Percentiles rank a stretch among this genome's conserved stretches.
Evolutionary conservation across 352 stramenopile species (phyloP).

Genomic region (Halophytophthora polymorphica): DNA sequence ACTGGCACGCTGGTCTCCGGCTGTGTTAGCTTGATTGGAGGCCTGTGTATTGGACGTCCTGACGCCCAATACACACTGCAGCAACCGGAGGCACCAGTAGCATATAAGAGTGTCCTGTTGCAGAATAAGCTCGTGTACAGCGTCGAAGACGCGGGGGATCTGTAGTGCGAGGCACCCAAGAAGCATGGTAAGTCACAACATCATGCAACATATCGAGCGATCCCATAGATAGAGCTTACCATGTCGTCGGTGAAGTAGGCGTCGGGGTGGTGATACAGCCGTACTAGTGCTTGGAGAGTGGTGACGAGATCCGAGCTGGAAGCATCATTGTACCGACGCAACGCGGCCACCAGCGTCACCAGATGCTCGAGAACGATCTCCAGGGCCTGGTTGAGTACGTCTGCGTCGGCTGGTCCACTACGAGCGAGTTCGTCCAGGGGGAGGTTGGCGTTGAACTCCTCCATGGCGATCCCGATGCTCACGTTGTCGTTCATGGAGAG

Average conservation of each 20-base stretch:
- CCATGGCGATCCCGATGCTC: slow-evolving; percentile 39
- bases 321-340: slow-evolving; percentile 32
- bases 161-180: slow-evolving; percentile 6
- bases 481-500: slow-evolving; percentile 52
- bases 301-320: slow-evolving; percentile 38
- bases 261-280: slow-evolving; percentile 41
- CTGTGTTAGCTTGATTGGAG: slow-evolving; percentile 11
- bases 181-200: slow-evolving; percentile 5
- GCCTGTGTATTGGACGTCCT: slow-evolving; percentile 23
- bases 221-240: slow-evolving; percentile 13
- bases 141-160: slow-evolving; percentile 50
- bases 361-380: slow-evolving; percentile 50
- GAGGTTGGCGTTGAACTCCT: slow-evolving; percentile 58
- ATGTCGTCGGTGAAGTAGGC: slow-evolving; percentile 36
- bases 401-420: slow-evolving; percentile 25
- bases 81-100: slow-evolving; percentile 66
- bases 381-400: slow-evolving; percentile 42
- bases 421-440: slow-evolving; percentile 31
- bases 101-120: slow-evolving; percentile 56
- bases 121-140: slow-evolving; percentile 49
- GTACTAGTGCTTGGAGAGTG: slow-evolving; percentile 50
- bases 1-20: slow-evolving; percentile 43
- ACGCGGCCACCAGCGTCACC: slow-evolving; percentile 26
- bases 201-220: neutral
- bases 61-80: slow-evolving; percentile 59